Percentiles rank a stretch among this genome's conserved stretches.
Evolutionary conservation across 2,329 filamentous ascomycete genomes (phyloP).

Genomic region (Trichoderma cornu-damae): DNA sequence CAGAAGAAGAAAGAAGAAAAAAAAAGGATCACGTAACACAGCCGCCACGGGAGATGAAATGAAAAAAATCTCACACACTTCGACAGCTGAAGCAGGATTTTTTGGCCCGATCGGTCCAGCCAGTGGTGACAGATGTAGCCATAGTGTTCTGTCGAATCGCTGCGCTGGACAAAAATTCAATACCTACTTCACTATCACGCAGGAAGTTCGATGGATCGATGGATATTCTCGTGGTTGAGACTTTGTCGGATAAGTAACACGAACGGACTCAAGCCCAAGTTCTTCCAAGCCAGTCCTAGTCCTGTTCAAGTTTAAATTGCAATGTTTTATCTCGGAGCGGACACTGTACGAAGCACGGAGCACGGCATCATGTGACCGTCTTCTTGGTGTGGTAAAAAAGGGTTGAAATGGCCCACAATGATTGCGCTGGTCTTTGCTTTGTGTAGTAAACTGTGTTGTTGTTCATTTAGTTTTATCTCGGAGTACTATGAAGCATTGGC

Average conservation of each 20-base stretch:
- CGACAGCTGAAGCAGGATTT: conserved; percentile 13
- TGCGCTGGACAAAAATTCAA: neutral
- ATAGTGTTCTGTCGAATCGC: neutral
- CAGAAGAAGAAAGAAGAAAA: neutral
- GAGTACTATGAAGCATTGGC: conserved; percentile 3
- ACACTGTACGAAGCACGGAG: neutral
- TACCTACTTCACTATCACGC: neutral
- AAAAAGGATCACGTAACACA: neutral
- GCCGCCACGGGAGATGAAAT: neutral
- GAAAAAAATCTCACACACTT: conserved; percentile 11
- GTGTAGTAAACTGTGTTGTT: too few relatives aligned
- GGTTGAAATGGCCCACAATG: too few relatives aligned
- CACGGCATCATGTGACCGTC: neutral
- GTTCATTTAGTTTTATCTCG: too few relatives aligned
- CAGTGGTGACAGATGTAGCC: neutral
- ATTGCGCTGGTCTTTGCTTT: too few relatives aligned
- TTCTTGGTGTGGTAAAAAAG: too few relatives aligned
- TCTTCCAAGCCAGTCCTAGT: neutral
- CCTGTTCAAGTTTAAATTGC: neutral
- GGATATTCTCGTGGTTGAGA: neutral
- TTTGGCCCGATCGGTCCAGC: neutral
- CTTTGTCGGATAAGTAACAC: neutral
- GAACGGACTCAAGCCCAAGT: neutral
- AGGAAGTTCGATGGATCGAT: neutral
- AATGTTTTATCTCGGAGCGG: neutral